Evolutionary conservation across 495 filamentous ascomycete species (phyloP), one percentile per base, ranked within the genome.

Genomic region (Lophiostoma macrostomum): DNA sequence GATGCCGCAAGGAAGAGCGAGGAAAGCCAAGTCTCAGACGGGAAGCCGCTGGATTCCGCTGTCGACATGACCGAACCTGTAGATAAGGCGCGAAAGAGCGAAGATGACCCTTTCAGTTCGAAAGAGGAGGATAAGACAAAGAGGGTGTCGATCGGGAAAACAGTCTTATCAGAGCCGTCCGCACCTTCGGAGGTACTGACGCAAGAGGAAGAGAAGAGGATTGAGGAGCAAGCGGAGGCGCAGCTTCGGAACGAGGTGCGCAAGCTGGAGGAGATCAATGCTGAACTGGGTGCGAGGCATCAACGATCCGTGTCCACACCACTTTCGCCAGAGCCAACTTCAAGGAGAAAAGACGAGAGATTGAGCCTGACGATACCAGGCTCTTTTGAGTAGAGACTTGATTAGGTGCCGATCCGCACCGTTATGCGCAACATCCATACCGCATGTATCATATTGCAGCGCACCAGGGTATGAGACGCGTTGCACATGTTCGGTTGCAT

Each of bases 71-170:
- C 22, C 5, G 58, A 61, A 16, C 16, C 22, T 23, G 3, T 34
- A 27, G 30, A 53, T 23, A 40, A n/a, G 20, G 19, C 16, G 14
- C 12, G 24, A 30, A 60, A 44, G 45, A 41, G 24, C 35, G 52
- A 50, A 39, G 56, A 60, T 16, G 61, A 64, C 31, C 61, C 61
- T 7, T 64, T 64, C 38, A 32, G 42, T 4, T 35, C 47, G 6
- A 50, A 53, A 27, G 43, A 37, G 5, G 36, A 16, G 3, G 54
- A 34, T 4, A 29, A 38, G 20, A 24, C 27, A 30, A 64, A 64
- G 53, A 42, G 61, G 14, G 57, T 64, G 1, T 61, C 57, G 1
- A 64, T 64, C 37, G 61, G 61, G 7, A 64, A 61, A 19, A 64
- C 57, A 3, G 42, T 64, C 13, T 48, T 64, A 14, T 56, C 51